Evolutionary conservation across 2,329 filamentous ascomycete species (phyloP).

Genomic region (Colletotrichum sp.): DNA sequence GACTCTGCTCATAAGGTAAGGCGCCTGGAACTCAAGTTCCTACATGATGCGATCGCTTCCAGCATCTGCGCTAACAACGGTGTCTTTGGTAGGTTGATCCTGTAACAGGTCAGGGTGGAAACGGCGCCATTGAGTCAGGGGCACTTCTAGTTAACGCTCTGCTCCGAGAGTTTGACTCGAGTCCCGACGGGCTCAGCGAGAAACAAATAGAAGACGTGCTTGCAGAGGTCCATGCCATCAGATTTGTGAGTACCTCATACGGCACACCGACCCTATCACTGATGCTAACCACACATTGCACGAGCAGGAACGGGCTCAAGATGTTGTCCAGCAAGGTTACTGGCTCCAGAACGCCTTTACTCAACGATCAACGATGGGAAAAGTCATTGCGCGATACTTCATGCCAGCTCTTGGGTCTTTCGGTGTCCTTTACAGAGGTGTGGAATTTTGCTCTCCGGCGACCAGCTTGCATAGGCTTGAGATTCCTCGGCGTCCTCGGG

Average conservation of each 20-base stretch:
- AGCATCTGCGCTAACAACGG: not conserved
- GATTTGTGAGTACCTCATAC: not conserved
- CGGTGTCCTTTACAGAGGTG: not conserved
- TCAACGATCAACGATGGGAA: not conserved
- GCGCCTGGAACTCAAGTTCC: accelerated
- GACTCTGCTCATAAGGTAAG: constrained; percentile 47
- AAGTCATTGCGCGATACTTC: not conserved
- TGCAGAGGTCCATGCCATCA: not conserved
- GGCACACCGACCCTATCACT: not conserved
- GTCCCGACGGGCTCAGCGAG: not conserved
- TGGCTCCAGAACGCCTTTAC: not conserved
- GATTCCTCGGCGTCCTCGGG: not conserved
- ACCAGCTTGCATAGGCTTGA: not conserved
- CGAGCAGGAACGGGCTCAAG: not conserved
- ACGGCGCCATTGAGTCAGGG: constrained; percentile 27
- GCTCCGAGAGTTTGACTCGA: not conserved
- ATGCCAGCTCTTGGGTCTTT: not conserved
- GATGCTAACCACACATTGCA: not conserved
- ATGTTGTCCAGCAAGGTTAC: not conserved
- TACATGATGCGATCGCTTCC: not conserved
- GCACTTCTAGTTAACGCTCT: constrained; percentile 25
- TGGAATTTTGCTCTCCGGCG: not conserved
- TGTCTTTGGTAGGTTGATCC: constrained; percentile 23
- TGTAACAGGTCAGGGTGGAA: constrained; percentile 27
- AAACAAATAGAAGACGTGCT: not conserved